Conservation (phyloP, 768 basidiomycete genomes). For the Lentinula boryana region DNA sequence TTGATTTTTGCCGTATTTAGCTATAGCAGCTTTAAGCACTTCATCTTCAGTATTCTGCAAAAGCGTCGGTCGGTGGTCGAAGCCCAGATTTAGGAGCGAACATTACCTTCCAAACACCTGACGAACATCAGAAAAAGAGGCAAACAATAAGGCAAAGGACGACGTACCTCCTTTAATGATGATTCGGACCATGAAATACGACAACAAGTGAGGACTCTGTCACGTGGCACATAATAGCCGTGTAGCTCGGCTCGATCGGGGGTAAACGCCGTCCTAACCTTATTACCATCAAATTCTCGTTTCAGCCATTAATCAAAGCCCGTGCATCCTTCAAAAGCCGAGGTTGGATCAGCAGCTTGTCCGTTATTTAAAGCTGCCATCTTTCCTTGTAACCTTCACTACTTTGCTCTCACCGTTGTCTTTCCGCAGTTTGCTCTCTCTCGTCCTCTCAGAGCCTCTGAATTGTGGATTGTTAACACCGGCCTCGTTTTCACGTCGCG, state of each 20-base stretch:
- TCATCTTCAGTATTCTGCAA: conserved; percentile 92
- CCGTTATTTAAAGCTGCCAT: neutral
- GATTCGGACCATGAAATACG: conserved; percentile 68
- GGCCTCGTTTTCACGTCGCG: neutral
- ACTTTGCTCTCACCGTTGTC: neutral
- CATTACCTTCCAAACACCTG: conserved; percentile 78
- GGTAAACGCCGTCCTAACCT: neutral
- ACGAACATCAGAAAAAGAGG: neutral
- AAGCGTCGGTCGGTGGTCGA: conserved; percentile 8
- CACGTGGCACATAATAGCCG: neutral
- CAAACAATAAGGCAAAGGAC: neutral
- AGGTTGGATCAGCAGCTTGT: neutral
- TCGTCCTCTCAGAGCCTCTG: neutral
- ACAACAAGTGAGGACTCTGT: neutral
- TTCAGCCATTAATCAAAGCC: neutral
- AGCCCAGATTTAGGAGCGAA: neutral
- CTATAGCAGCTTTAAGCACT: conserved; percentile 97
- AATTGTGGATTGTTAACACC: neutral
- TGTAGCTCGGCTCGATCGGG: neutral
- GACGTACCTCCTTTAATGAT: conserved; percentile 83
- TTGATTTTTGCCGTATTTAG: conserved; percentile 96
- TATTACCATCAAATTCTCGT: neutral
- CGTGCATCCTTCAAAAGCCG: neutral
- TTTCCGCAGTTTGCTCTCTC: neutral
- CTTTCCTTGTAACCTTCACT: neutral